phyloP scores from a whole-genome alignment of 2,329 filamentous ascomycete genomes.

The Monilinia polystroma region DNA sequence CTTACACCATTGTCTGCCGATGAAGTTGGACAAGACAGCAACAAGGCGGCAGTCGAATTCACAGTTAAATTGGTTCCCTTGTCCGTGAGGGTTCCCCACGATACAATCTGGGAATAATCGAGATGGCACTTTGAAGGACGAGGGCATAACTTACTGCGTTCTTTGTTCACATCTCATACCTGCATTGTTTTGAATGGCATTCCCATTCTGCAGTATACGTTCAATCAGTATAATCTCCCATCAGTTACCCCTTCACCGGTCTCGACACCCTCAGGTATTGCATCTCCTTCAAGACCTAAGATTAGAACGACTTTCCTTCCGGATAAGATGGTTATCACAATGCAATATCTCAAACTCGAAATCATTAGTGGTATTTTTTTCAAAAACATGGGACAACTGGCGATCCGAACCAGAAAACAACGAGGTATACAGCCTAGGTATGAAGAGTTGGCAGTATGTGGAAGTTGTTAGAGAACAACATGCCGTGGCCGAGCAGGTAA shows the following conservation, averaged over 20 bases:
- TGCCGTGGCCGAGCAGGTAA: neutral
- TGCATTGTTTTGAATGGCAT: neutral
- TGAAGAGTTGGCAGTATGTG: too few relatives aligned
- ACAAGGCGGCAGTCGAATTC: slow-evolving; percentile 4
- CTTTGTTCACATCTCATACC: slow-evolving; percentile 60
- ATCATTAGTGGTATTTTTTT: slow-evolving; percentile 74
- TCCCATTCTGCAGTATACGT: neutral
- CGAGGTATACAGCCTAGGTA: too few relatives aligned
- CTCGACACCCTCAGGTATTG: too few relatives aligned
- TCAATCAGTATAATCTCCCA: too few relatives aligned
- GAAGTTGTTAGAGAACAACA: neutral
- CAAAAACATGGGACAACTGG: neutral
- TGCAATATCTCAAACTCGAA: slow-evolving; percentile 77
- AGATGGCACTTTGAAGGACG: neutral
- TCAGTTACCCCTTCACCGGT: too few relatives aligned
- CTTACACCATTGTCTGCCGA: neutral
- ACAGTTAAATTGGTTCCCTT: slow-evolving; percentile 34
- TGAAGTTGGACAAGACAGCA: too few relatives aligned
- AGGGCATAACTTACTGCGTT: slow-evolving; percentile 49
- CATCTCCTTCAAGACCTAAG: too few relatives aligned
- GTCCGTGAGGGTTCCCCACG: slow-evolving; percentile 27
- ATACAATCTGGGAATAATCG: slow-evolving; percentile 20
- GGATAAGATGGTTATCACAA: slow-evolving; percentile 33
- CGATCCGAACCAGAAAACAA: neutral
- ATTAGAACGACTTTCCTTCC: slow-evolving; percentile 30